These are phyloP conservation scores for Kandelia obovata DNA, from an alignment of 345 rosid species.

Conservation along the genomic window DNA sequence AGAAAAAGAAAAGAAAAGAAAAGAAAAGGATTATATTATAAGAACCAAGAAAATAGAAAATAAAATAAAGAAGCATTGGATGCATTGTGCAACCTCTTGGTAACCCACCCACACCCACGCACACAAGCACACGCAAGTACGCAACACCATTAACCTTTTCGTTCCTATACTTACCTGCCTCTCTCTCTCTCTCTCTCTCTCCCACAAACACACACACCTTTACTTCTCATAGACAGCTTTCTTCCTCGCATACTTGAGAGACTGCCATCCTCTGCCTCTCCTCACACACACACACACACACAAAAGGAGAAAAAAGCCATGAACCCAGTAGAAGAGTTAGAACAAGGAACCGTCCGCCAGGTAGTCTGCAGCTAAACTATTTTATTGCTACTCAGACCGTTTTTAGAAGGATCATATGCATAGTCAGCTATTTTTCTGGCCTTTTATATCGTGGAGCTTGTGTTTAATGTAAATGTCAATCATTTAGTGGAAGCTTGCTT, in stretches of 20 bases:
- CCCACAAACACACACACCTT: not conserved
- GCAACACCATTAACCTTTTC: conserved; percentile 20
- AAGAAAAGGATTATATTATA: not conserved
- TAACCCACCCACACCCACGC: conserved; percentile 11
- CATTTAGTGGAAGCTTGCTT: not conserved
- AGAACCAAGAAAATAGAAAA: not conserved
- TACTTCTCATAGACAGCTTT: conserved; percentile 26
- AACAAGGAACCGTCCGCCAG: conserved; percentile 52
- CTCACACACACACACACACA: conserved; percentile 8
- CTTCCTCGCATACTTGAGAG: conserved; percentile 18
- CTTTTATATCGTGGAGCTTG: not conserved
- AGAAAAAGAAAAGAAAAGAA: not conserved
- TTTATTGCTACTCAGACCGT: no score
- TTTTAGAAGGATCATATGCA: no score
- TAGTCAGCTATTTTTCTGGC: no score
- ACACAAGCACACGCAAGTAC: not conserved
- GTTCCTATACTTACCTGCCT: conserved; percentile 3
- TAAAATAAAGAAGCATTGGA: conserved; percentile 29
- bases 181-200: conserved; percentile 16
- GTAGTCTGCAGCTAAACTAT: conserved; percentile 24
- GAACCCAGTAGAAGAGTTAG: conserved; percentile 44
- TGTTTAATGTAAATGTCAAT: not conserved
- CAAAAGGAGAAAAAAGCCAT: conserved; percentile 24
- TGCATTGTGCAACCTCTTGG: conserved; percentile 36
- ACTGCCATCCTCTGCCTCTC: conserved; percentile 2